Percentiles rank a stretch among this genome's conserved stretches.
phyloP scores from a whole-genome alignment of 495 filamentous ascomycete genomes.

The Trichoderma erinaceum region DNA sequence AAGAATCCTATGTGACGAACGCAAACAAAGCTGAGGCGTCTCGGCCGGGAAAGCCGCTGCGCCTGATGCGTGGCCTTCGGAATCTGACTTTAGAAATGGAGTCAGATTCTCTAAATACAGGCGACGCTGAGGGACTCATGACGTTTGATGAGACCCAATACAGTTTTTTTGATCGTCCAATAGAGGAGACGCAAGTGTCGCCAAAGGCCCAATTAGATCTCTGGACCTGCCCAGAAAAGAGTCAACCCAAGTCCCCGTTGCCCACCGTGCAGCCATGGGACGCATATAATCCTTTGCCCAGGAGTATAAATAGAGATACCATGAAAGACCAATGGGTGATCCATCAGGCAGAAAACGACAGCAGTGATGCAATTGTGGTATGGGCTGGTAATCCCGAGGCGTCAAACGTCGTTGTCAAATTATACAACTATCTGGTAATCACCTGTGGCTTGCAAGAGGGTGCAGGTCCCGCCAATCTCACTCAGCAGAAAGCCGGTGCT shows the following conservation, averaged over 20 bases:
- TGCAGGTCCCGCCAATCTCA: constrained; percentile 33
- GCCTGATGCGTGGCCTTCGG: constrained; percentile 32
- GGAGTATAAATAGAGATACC: constrained; percentile 19
- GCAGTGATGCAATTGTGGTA: constrained; percentile 18
- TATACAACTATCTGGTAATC: constrained; percentile 35
- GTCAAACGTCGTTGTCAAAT: constrained; percentile 28
- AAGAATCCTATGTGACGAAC: constrained; percentile 33
- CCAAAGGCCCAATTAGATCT: not conserved
- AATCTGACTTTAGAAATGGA: constrained; percentile 41
- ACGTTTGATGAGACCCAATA: constrained; percentile 28
- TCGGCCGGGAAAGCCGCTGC: constrained; percentile 22
- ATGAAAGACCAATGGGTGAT: constrained; percentile 23
- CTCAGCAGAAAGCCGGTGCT: constrained; percentile 36
- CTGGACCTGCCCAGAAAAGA: not conserved
- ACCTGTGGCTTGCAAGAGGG: constrained; percentile 23
- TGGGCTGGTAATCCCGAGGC: constrained; percentile 32
- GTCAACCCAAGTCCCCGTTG: not conserved
- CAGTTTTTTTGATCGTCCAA: constrained; percentile 27
- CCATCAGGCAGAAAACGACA: not conserved
- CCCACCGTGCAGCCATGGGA: no score
- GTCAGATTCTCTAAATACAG: constrained; percentile 24
- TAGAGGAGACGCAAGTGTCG: constrained; percentile 6
- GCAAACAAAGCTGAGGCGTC: constrained; percentile 2
- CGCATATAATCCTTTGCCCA: not conserved
- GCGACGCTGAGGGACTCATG: constrained; percentile 27